phyloP scores from a whole-genome alignment of 2,329 filamentous ascomycete species.

The Scortechinia acanthostroma region DNA sequence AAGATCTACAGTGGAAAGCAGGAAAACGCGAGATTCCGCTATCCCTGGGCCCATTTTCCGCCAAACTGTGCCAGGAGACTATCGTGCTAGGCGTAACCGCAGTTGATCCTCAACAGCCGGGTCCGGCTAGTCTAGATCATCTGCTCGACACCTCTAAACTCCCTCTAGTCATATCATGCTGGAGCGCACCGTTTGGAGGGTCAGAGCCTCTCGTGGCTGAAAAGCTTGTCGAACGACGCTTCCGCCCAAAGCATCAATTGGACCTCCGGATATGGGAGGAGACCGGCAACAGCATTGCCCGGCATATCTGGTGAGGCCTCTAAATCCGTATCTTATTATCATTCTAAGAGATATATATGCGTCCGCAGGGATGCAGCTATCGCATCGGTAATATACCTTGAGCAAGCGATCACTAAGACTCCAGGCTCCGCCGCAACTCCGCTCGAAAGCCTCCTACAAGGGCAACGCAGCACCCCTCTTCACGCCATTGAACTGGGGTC shows the following conservation, averaged over 20 bases:
- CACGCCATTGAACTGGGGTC: conserved; percentile 50
- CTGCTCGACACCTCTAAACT: background rate
- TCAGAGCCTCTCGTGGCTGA: conserved; percentile 26
- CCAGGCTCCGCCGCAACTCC: background rate
- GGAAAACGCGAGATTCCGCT: conserved; percentile 21
- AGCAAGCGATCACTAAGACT: conserved; percentile 14
- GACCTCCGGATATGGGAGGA: conserved; percentile 47
- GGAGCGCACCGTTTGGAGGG: conserved; percentile 36
- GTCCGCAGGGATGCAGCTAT: conserved; percentile 19
- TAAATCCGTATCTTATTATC: background rate
- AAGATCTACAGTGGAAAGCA: conserved; percentile 17
- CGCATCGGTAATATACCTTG: conserved; percentile 13
- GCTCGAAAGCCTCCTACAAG: conserved; percentile 4
- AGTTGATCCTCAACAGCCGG: background rate
- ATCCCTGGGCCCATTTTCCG: conserved; percentile 16
- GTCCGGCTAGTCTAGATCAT: background rate
- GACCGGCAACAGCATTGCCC: conserved; percentile 60
- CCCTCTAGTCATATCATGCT: conserved; percentile 40
- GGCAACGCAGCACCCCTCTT: conserved; percentile 18
- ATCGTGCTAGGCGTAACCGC: conserved; percentile 11
- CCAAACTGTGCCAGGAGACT: conserved; percentile 11
- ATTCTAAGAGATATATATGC: conserved; percentile 31
- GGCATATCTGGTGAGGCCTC: conserved; percentile 51
- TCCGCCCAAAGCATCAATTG: conserved; percentile 23
- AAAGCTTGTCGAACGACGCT: conserved; percentile 42